Percentiles rank a stretch among this genome's conserved stretches.
phyloP scores from a whole-genome alignment of 139 green algal species.

The Coelastrella sp. region DNA sequence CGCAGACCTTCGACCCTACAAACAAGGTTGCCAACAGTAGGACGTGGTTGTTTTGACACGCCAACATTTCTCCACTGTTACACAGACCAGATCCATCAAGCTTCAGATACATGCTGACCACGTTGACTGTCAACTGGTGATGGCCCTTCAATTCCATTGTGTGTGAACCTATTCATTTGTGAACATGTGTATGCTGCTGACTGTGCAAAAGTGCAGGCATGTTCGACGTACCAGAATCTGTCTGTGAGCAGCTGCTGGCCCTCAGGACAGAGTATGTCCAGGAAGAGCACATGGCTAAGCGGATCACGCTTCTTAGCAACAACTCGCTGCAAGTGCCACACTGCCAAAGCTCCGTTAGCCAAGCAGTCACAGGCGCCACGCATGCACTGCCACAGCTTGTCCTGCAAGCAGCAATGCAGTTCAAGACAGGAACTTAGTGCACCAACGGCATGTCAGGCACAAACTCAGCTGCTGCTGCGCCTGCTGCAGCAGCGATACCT shows the following conservation, averaged over 20 bases:
- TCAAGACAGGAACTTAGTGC: background rate
- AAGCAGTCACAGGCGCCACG: constrained; percentile 72
- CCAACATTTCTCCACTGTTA: no score
- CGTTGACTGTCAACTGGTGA: no score
- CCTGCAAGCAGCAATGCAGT: constrained; percentile 45
- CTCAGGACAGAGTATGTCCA: constrained; percentile 76
- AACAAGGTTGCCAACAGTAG: background rate
- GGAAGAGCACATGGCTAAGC: constrained; percentile 90
- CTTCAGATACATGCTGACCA: no score
- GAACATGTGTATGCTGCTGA: background rate
- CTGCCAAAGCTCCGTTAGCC: constrained; percentile 57
- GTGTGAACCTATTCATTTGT: background rate
- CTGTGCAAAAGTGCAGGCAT: background rate
- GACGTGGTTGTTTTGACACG: background rate
- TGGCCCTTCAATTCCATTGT: background rate
- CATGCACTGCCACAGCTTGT: constrained; percentile 73
- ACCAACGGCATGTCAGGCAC: background rate
- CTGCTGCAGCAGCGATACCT: background rate
- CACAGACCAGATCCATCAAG: no score
- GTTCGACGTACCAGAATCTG: constrained; percentile 65
- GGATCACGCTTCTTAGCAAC: constrained; percentile 96
- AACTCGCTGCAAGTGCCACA: constrained; percentile 95
- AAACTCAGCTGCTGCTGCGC: background rate
- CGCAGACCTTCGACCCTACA: constrained; percentile 34
- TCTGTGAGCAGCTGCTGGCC: constrained; percentile 59